These are phyloP conservation scores for Hericium alpestre DNA, from an alignment of 768 basidiomycete genomes.

Conservation along the genomic window DNA sequence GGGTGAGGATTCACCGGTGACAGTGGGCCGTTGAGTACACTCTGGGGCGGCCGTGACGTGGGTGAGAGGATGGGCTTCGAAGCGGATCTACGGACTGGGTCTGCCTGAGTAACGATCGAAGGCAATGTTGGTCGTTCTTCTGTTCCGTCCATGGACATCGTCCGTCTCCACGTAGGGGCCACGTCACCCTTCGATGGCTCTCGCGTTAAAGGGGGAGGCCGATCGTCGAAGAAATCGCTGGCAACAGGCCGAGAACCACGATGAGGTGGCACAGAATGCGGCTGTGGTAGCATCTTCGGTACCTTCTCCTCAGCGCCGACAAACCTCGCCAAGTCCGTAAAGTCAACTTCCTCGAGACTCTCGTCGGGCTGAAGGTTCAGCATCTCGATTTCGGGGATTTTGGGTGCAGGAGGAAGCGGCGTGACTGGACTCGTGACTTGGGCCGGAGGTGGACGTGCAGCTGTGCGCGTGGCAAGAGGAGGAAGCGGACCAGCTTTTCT, in stretches of 20 bases:
- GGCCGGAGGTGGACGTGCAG: conserved; percentile 19
- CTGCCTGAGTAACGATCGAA: background rate
- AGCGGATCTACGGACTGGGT: background rate
- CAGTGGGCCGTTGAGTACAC: background rate
- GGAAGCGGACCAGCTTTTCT: conserved; percentile 31
- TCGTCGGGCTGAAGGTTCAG: conserved; percentile 41
- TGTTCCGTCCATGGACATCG: conserved; percentile 3
- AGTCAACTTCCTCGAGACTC: conserved; percentile 72
- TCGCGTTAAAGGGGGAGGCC: background rate
- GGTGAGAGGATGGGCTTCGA: background rate
- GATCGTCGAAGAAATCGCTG: conserved; percentile 65
- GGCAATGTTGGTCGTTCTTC: conserved; percentile 6
- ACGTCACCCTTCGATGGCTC: conserved; percentile 23
- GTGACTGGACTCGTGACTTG: conserved; percentile 25
- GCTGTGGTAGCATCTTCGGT: conserved; percentile 11
- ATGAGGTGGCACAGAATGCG: conserved; percentile 14
- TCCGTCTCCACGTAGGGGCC: conserved; percentile 35
- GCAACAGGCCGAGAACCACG: conserved; percentile 43
- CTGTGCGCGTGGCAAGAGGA: conserved; percentile 16
- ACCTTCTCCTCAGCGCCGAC: conserved; percentile 31
- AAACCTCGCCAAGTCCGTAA: conserved; percentile 65
- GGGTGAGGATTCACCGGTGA: background rate
- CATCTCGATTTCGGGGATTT: conserved; percentile 24
- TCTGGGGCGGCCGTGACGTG: background rate
- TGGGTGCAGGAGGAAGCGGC: conserved; percentile 16